Evolutionary conservation across 768 basidiomycete genomes (phyloP), one percentile per base, ranked within the genome.

Genomic region (Psilocybe azurescens): DNA sequence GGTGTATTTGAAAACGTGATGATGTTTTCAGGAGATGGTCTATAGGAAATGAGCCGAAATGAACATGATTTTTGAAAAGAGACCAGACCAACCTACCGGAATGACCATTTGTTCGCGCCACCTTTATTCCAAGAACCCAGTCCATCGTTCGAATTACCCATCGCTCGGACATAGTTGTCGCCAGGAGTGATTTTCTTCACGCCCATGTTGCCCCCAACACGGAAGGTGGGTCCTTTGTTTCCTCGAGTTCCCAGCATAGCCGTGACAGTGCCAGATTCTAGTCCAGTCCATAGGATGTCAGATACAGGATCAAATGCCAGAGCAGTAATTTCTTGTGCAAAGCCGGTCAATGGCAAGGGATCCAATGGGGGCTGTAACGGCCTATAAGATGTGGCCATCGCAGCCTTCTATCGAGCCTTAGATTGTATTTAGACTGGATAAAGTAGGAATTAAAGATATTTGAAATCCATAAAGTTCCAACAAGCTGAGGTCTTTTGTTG

Each of bases 251-350:
- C 82, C 75, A 92, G 87, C 71, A 89, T 85, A 1, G 91, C 89
- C 44, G 82, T 73, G 62, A 97, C 83, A 59, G 79, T 79, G 3
- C 97, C 96, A 30, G 84, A 76, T 60, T 87, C 86, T 8, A 85
- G 82, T 32, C 95, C 96, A 51, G 89, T 80, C 95, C 95, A 97
- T 38, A 99, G 78, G 5, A 90, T 86, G 73, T 98, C 95, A 0
- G 94, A 93, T 20, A 91, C 89, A 7, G 94, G 90, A 75, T 99
- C 97, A 73, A 99, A 96, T 0, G 89, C 86, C 59, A 97, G 81
- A 0, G 93, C 86, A 24, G 91, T 89, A 52, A 91, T 81, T 28
- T 89, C 83, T 67, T 86, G 83, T 30, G 72, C 73, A 64, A 78
- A 81, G 28, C 68, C 67, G 62, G 58, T 60, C 59, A 67, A 32